Conservation (phyloP, 176 grass and related monocot genomes). For the Hyparrhenia diplandra region DNA sequence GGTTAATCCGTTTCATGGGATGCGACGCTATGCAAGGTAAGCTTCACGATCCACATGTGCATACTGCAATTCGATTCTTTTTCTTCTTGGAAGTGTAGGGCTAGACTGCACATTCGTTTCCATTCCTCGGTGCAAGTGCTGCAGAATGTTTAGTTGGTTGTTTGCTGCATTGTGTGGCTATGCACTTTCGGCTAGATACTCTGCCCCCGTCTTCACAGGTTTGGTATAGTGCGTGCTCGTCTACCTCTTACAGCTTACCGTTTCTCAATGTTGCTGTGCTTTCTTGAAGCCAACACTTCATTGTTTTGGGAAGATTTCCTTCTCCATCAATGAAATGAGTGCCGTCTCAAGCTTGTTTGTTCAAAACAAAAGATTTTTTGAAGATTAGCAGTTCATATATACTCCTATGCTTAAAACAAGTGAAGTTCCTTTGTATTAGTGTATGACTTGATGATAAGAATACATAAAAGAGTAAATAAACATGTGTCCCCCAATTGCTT, state of each 20-base stretch:
- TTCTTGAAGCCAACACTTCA: neutral
- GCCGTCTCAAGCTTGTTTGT: neutral
- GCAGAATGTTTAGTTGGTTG: neutral
- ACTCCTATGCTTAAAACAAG: neutral
- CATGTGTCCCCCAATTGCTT: neutral
- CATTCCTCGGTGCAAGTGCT: neutral
- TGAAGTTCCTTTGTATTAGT: neutral
- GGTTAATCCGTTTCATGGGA: constrained; percentile 32
- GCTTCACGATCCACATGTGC: constrained; percentile 43
- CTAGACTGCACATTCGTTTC: neutral
- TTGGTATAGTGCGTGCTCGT: constrained; percentile 14
- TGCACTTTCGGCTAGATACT: constrained; percentile 3
- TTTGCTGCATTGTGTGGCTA: constrained; percentile 11
- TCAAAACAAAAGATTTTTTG: neutral
- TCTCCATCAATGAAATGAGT: neutral
- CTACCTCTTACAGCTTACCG: neutral
- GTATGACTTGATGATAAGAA: neutral
- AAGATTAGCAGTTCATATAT: neutral
- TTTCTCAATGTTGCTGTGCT: neutral
- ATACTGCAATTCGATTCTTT: constrained; percentile 25
- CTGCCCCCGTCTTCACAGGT: constrained; percentile 17
- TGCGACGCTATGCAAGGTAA: constrained; percentile 43
- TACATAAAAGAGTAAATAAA: neutral
- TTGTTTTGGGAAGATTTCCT: neutral
- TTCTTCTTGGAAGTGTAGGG: neutral